Conservation (phyloP, 179 eudicot species). For the Beta macrorhiza region DNA sequence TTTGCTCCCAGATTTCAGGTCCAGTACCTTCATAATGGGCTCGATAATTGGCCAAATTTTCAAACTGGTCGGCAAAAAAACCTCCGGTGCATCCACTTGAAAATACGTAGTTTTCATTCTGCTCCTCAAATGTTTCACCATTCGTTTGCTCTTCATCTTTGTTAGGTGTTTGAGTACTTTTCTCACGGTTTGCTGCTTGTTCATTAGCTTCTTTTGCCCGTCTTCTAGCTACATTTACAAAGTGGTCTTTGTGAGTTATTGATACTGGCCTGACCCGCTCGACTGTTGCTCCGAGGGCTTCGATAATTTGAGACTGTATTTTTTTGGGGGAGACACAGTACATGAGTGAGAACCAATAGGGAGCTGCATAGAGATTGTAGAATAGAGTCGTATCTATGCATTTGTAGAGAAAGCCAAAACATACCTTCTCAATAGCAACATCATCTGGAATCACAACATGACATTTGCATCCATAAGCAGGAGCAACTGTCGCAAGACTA, state of each 20-base stretch:
- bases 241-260: slow-evolving; percentile 89
- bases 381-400: not conserved
- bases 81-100: slow-evolving; percentile 74
- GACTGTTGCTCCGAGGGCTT: slow-evolving; percentile 93
- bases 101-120: slow-evolving; percentile 32
- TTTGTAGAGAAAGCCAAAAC: slow-evolving; percentile 14
- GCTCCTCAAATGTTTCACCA: slow-evolving; percentile 33
- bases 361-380: not conserved
- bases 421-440: slow-evolving; percentile 89
- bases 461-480: slow-evolving; percentile 95
- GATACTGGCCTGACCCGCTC: slow-evolving; percentile 99
- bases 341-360: slow-evolving; percentile 9
- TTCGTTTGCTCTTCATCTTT: slow-evolving; percentile 32
- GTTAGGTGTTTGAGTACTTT: slow-evolving; percentile 17
- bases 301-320: slow-evolving; percentile 79
- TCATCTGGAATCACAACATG: slow-evolving; percentile 98
- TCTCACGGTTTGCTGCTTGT: slow-evolving; percentile 40
- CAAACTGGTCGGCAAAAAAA: slow-evolving; percentile 94
- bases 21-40: slow-evolving; percentile 94
- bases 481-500: slow-evolving; percentile 94
- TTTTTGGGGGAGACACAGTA: not conserved
- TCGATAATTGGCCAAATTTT: slow-evolving; percentile 84
- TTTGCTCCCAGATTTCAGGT: slow-evolving; percentile 94
- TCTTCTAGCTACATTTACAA: slow-evolving; percentile 85
- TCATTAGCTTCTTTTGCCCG: slow-evolving; percentile 84